Evolutionary conservation across 2,329 filamentous ascomycete genomes (phyloP), one percentile per base, ranked within the genome.

Genomic region (Talaromyces sp.): DNA sequence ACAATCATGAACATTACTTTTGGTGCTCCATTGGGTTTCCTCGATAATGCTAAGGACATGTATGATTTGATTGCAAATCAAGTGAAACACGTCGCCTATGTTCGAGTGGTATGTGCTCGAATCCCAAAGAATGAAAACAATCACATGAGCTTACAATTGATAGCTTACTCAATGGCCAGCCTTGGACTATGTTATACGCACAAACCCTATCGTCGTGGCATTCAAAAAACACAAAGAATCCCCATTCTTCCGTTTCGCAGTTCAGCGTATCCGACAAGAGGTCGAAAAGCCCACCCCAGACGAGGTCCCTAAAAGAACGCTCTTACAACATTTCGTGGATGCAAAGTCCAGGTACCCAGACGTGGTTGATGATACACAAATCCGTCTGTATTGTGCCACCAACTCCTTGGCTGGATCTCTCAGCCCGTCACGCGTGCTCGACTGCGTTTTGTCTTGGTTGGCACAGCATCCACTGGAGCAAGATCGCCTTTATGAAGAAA

Each of bases 1-100:
- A 63, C 61, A 63, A 63, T 63, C 10, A 63, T 63, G 61, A 63
- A 63, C 15, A 63, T 63, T 5, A 63, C 61, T 2, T 63, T 63
- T n/a, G 61, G 61, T 17, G 53, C 61, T 10, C 61, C 61, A 11
- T 34, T 63, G 17, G 61, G 61, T 1, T 63, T 62, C 5, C 61
- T 63, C 10, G 61, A 63, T 6, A 63, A 63, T 56, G 61, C 61
- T 2, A 63, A 40, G 11, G 61, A 63, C n/a, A 63, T 63, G 61
- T 63, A 63, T 19, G 61, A 56, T 29, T 25, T 63, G 2, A 56
- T 63, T 19, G 61, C 61, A 5, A 63, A 63, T 31, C 61, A 63
- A 47, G 61, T 63, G 6, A 63, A 63, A 40, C 61, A 63, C 31
- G 61, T 63, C 38, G 61, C 61, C 10, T 63, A 63, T 13, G 61